Conservation (phyloP, 75 land plant genomes). For the Azolla pinnata region DNA sequence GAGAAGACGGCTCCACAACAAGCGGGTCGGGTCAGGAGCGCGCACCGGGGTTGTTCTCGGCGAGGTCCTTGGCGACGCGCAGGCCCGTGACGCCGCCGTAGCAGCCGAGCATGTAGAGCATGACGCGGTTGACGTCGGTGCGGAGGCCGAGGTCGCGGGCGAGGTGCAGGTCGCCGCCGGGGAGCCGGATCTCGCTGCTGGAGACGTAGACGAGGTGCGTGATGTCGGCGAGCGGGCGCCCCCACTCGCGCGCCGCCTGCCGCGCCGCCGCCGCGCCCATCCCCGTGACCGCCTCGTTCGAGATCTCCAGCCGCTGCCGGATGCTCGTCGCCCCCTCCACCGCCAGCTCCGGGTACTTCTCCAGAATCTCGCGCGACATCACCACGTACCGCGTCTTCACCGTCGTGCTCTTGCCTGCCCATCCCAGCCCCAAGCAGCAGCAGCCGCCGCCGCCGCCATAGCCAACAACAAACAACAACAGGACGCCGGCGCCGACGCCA, state of each 20-base stretch:
- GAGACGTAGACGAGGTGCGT: slow-evolving; percentile 97
- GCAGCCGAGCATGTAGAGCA: slow-evolving; percentile 87
- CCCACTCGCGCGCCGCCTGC: slow-evolving; percentile 64
- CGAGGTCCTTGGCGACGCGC: slow-evolving; percentile 89
- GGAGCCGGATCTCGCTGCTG: slow-evolving; percentile 88
- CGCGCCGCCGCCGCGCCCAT: slow-evolving; percentile 73
- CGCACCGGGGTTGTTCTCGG: slow-evolving; percentile 89
- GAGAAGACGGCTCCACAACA: background rate
- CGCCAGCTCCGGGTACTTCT: slow-evolving; percentile 72
- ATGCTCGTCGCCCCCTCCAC: slow-evolving; percentile 67
- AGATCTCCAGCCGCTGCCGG: slow-evolving; percentile 65
- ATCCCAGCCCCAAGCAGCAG: background rate
- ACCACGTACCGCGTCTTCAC: slow-evolving; percentile 96
- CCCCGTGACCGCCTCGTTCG: slow-evolving; percentile 70
- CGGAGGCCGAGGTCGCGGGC: slow-evolving; percentile 59
- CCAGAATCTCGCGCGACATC: slow-evolving; percentile 80
- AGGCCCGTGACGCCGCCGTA: slow-evolving; percentile 93
- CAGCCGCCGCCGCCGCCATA: background rate
- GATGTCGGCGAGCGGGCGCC: slow-evolving; percentile 52
- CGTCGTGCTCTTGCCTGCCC: slow-evolving; percentile 87
- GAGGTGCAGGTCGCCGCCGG: slow-evolving; percentile 86
- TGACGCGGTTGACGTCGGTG: slow-evolving; percentile 47
- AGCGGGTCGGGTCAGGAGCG: no score
- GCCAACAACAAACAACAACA: no score
- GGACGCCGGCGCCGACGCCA: no score